Base-by-base conservation (phyloP, 176 grass and related monocot species). In the Stipa capillata region DNA sequence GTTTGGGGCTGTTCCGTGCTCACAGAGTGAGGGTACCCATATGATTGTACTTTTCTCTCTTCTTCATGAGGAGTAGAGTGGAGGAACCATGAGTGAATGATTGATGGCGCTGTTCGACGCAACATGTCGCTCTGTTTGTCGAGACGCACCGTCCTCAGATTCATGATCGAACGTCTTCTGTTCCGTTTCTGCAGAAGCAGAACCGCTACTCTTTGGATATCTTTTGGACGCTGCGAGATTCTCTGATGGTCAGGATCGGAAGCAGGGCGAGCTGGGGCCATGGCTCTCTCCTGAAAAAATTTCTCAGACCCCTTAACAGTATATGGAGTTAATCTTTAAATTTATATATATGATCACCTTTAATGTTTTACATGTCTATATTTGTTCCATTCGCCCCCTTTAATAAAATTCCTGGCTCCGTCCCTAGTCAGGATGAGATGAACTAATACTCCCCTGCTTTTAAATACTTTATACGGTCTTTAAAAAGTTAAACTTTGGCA, bases 31-130 rank as follows among this genome's bases (percentile, higher is more conserved):
- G 12, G 35, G 2, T 24, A 15, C 29, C 74, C 65, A 9, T 25
- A 69, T 16, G 65, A 29, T 34, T 69, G 79, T 77, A 63, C 70
- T 55, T 40, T 53, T 64, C 55, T 23, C 8, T 20, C 47, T 10
- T 35, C 54, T 10, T 7, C 0, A 32, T 3, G 32, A 66, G 37
- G 64, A 43, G 21, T 7, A 37, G 50, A 40, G 75, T 56, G 41
- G 67, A 28, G 61, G 69, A 87, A 76, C 52, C 48, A 76, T 82
- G 70, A 50, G 47, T 66, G 70, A 61, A 41, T 72, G 72, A 82
- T 84, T 28, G 60, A 76, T 31, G 71, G 27, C 47, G 7, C 58
- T 74, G 69, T 55, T 57, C 18, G 84, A 83, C 21, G 17, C 48
- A 82, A 73, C 80, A 16, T 45, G 86, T 65, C 79, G 9, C 36